Conservation (phyloP, 139 green algal species). For the Chlamydomonas sp. region DNA sequence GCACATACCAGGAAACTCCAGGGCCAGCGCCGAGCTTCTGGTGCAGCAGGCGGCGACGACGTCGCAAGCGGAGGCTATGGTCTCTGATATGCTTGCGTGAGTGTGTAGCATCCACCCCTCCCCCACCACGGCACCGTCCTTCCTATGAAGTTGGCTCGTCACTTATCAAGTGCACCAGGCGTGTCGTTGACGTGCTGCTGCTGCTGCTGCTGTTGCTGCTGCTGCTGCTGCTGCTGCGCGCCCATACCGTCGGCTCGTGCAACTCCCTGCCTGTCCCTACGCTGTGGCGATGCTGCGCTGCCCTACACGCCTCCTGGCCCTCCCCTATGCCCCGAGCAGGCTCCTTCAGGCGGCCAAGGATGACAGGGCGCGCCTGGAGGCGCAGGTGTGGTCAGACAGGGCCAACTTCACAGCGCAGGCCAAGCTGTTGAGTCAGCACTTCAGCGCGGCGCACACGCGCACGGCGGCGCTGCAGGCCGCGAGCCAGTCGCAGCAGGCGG, state of each 20-base stretch:
- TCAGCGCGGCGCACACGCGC: conserved; percentile 14
- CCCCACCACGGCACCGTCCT: not conserved
- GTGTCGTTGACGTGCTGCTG: too few relatives aligned
- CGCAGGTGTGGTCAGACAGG: conserved; percentile 23
- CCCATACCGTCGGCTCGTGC: too few relatives aligned
- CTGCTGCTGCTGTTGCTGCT: too few relatives aligned
- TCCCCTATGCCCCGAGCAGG: conserved; percentile 4
- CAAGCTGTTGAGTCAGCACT: conserved; percentile 23
- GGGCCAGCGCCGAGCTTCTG: conserved; percentile 31
- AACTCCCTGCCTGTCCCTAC: not conserved
- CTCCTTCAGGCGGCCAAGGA: conserved; percentile 11
- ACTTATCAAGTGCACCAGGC: too few relatives aligned
- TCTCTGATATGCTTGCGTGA: conserved; percentile 17
- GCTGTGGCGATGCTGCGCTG: not conserved
- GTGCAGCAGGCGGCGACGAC: conserved; percentile 21
- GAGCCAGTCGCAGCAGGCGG: conserved; percentile 27
- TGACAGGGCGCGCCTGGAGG: conserved; percentile 16
- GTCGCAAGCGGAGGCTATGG: conserved; percentile 19
- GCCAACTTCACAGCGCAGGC: conserved; percentile 10
- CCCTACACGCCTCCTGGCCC: not conserved
- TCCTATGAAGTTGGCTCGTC: too few relatives aligned
- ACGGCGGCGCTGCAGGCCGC: conserved; percentile 23
- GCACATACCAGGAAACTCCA: too few relatives aligned
- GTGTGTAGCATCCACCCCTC: not conserved
- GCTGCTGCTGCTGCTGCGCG: too few relatives aligned